Conservation (phyloP, 164 flowering plant species). For the Nymphaea colorata region DNA sequence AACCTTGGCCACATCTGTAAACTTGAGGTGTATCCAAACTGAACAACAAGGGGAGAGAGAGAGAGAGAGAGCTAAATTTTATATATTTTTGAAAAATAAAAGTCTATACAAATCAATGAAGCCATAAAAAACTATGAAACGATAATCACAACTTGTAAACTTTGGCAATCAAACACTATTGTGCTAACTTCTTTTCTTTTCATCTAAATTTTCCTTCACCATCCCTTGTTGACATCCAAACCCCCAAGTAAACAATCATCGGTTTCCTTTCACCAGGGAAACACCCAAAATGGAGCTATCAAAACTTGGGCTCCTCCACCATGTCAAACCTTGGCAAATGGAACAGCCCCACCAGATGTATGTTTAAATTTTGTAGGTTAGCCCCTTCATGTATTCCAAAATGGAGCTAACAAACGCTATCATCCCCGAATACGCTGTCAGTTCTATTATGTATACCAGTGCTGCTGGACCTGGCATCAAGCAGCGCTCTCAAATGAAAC, state of each 20-base stretch:
- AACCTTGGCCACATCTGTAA: too few relatives aligned
- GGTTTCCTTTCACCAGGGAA: not conserved
- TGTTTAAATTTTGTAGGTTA: not conserved
- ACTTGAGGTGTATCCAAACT: too few relatives aligned
- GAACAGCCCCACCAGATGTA: not conserved
- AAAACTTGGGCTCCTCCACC: not conserved
- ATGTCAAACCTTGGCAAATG: not conserved
- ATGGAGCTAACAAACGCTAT: not conserved
- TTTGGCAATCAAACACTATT: not conserved
- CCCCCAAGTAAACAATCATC: not conserved
- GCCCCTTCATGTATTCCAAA: not conserved
- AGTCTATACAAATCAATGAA: not conserved
- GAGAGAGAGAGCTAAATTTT: not conserved
- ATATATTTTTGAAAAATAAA: too few relatives aligned
- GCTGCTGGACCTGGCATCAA: constrained; percentile 3
- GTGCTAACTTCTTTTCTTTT: not conserved
- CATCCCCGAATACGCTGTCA: not conserved
- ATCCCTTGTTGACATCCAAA: not conserved
- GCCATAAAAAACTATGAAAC: not conserved
- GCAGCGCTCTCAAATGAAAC: constrained; percentile 13
- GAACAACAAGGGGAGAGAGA: not conserved
- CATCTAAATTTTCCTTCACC: not conserved
- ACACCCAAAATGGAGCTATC: not conserved
- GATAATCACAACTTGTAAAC: not conserved
- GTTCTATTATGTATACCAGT: not conserved